Conservation (phyloP, 2,329 filamentous ascomycete species). For the Macroventuria anomochaeta region DNA sequence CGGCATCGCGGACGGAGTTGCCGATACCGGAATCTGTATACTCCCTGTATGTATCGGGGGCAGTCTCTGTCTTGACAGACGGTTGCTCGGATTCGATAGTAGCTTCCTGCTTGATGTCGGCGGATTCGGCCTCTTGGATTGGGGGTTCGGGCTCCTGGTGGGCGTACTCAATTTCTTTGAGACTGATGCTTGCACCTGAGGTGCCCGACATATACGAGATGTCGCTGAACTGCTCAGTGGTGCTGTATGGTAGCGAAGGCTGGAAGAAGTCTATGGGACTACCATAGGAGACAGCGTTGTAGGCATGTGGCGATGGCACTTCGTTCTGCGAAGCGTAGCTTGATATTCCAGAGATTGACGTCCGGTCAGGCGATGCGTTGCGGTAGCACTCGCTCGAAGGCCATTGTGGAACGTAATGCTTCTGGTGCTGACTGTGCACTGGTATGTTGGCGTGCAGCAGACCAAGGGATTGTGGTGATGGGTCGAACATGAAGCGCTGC, state of each 20-base stretch:
- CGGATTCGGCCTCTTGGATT: constrained; percentile 33
- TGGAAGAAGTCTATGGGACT: constrained; percentile 30
- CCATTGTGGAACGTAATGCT: constrained; percentile 33
- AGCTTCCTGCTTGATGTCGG: constrained; percentile 33
- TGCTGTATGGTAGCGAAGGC: constrained; percentile 26
- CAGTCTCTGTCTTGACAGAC: constrained; percentile 24
- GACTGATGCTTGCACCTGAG: constrained; percentile 30
- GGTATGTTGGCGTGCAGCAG: constrained; percentile 41
- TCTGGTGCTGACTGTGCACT: constrained; percentile 22
- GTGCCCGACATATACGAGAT: constrained; percentile 21
- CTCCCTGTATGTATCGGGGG: constrained; percentile 17
- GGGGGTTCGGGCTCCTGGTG: constrained; percentile 34
- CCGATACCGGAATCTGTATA: constrained; percentile 39
- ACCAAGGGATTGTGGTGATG: constrained; percentile 32
- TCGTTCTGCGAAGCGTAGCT: constrained; percentile 43
- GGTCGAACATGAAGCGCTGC: constrained; percentile 46
- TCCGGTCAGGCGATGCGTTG: constrained; percentile 44
- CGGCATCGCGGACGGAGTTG: constrained; percentile 42
- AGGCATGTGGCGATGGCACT: constrained; percentile 33
- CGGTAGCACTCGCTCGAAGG: constrained; percentile 29
- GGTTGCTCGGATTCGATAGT: constrained; percentile 19
- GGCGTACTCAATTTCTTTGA: constrained; percentile 44
- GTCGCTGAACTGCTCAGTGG: constrained; percentile 24
- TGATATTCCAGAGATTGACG: constrained; percentile 40
- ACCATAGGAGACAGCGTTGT: constrained; percentile 25